These are phyloP conservation scores for Psophocarpus tetragonolobus DNA, from an alignment of 306 rosid species.

Conservation along the genomic window DNA sequence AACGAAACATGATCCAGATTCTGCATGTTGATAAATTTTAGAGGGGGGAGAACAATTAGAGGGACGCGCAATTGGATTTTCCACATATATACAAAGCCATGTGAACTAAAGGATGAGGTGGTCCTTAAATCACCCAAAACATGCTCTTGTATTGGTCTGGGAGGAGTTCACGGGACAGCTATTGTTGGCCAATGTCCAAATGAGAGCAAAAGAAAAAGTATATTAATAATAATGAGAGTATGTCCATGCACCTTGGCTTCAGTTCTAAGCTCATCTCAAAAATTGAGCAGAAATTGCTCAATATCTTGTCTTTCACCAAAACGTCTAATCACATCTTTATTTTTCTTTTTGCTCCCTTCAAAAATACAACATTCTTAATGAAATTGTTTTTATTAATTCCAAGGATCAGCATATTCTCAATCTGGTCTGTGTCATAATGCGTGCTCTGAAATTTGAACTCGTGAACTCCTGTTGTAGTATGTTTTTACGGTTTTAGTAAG, in stretches of 20 bases:
- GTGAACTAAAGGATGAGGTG: conserved; percentile 81
- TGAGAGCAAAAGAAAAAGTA: neutral
- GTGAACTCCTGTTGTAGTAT: neutral
- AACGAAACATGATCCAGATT: conserved; percentile 41
- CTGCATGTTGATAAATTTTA: conserved; percentile 37
- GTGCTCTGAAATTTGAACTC: neutral
- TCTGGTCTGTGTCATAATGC: neutral
- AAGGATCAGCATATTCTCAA: neutral
- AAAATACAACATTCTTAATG: neutral
- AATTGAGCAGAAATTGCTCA: conserved; percentile 4
- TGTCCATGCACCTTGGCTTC: conserved; percentile 34
- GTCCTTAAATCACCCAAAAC: conserved; percentile 65
- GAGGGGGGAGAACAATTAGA: conserved; percentile 35
- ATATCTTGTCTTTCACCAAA: conserved; percentile 33
- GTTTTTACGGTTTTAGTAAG: neutral
- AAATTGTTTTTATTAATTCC: neutral
- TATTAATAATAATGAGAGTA: neutral
- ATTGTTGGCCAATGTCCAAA: conserved; percentile 52
- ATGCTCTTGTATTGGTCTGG: conserved; percentile 52
- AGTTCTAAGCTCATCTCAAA: conserved; percentile 32
- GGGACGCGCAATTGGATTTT: conserved; percentile 46
- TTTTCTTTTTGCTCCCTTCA: neutral
- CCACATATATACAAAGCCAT: conserved; percentile 59
- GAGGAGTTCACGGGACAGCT: conserved; percentile 59
- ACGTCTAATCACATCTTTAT: conserved; percentile 24